Conservation (phyloP, 23 red algal species). For the Gracilariopsis chorda region DNA sequence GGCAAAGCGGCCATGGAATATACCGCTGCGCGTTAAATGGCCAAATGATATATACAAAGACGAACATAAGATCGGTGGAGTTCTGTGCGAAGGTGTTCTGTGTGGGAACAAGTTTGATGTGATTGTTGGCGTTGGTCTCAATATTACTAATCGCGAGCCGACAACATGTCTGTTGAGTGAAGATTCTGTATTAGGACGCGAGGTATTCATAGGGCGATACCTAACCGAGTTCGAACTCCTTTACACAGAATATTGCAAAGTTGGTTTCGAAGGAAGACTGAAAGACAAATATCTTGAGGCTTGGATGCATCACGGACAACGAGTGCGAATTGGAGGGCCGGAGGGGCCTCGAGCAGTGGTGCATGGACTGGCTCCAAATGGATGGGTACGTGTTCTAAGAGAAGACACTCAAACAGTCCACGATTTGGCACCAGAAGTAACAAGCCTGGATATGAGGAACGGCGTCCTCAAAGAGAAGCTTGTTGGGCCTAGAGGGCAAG, state of each 20-base stretch:
- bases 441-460: conserved; percentile 55
- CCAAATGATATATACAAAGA: conserved; percentile 84
- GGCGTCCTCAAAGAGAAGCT: conserved; percentile 50
- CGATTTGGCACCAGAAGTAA: conserved; percentile 48
- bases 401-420: conserved; percentile 3
- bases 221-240: conserved; percentile 53
- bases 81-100: conserved; percentile 71
- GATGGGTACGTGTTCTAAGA: conserved; percentile 52
- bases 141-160: conserved; percentile 76
- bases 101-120: conserved; percentile 46
- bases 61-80: conserved; percentile 75
- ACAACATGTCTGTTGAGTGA: conserved; percentile 58
- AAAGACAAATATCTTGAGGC: conserved; percentile 41
- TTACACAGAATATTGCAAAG: conserved; percentile 13
- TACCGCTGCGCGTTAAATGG: conserved; percentile 82
- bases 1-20: conserved; percentile 8
- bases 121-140: conserved; percentile 85
- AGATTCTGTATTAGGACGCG: background rate
- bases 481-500: background rate
- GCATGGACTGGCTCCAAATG: conserved; percentile 53
- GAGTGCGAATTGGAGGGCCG: conserved; percentile 32
- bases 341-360: conserved; percentile 32
- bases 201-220: conserved; percentile 48
- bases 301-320: conserved; percentile 86
- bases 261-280: conserved; percentile 46